These are phyloP conservation scores for Ogataea chonburiensis DNA, from an alignment of 805 yeast species.

Conservation along the genomic window DNA sequence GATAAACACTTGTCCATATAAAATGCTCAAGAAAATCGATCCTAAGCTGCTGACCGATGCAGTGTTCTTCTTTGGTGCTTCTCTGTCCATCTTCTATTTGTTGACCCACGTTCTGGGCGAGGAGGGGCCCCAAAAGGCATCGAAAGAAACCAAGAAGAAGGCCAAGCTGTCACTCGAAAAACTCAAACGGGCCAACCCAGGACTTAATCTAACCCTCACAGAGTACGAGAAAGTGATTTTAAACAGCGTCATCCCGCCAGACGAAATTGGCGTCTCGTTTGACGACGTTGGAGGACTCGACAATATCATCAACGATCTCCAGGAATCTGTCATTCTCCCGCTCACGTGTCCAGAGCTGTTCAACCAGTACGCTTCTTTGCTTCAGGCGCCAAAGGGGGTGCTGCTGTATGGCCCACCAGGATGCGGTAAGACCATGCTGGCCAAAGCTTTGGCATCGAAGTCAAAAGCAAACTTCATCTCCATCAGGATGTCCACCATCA, in stretches of 20 bases:
- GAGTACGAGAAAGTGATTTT: slow-evolving; percentile 78
- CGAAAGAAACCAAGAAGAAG: slow-evolving; percentile 60
- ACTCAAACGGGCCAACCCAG: slow-evolving; percentile 60
- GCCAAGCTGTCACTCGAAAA: slow-evolving; percentile 57
- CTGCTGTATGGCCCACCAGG: slow-evolving; percentile 95
- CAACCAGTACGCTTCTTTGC: slow-evolving; percentile 59
- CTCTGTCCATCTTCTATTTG: slow-evolving; percentile 52
- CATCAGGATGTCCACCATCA: slow-evolving; percentile 86
- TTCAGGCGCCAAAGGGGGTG: slow-evolving; percentile 94
- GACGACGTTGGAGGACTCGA: slow-evolving; percentile 89
- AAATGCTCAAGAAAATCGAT: slow-evolving; percentile 30
- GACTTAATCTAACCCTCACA: slow-evolving; percentile 51
- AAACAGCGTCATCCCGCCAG: slow-evolving; percentile 78
- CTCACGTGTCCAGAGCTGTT: slow-evolving; percentile 76
- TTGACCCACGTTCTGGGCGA: slow-evolving; percentile 33
- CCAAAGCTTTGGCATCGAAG: slow-evolving; percentile 90
- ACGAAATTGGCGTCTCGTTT: slow-evolving; percentile 74
- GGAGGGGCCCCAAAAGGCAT: slow-evolving; percentile 39
- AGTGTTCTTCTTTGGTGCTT: slow-evolving; percentile 43
- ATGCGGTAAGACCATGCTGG: slow-evolving; percentile 96
- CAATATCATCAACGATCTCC: slow-evolving; percentile 73
- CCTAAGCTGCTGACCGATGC: slow-evolving; percentile 31
- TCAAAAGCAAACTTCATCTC: slow-evolving; percentile 89
- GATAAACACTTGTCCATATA: slow-evolving; percentile 3
- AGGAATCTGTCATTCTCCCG: slow-evolving; percentile 88